phyloP scores from a whole-genome alignment of 2,329 filamentous ascomycete genomes.

The Ascomycota sp. region DNA sequence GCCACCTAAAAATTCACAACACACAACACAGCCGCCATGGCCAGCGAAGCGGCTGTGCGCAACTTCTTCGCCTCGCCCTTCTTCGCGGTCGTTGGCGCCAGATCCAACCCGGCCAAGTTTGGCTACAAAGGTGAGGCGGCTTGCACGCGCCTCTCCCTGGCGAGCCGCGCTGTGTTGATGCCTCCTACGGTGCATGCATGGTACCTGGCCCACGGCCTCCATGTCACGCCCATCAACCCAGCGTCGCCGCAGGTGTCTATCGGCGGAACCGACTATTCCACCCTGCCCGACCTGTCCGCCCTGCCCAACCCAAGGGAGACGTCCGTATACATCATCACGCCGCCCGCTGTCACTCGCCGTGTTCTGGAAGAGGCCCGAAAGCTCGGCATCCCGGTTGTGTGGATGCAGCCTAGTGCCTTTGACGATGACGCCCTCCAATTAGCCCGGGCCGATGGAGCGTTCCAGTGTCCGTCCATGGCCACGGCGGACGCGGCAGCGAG shows the following conservation, averaged over 20 bases:
- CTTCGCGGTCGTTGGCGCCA: conserved; percentile 82
- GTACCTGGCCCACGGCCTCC: conserved; percentile 61
- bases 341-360: conserved; percentile 53
- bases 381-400: conserved; percentile 54
- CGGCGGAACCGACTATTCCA: conserved; percentile 32
- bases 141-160: not conserved
- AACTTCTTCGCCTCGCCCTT: conserved; percentile 61
- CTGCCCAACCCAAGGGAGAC: conserved; percentile 50
- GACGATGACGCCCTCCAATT: conserved; percentile 54
- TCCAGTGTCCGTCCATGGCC: conserved; percentile 46
- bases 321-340: conserved; percentile 71
- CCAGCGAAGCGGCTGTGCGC: conserved; percentile 51
- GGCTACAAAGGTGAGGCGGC: conserved; percentile 69
- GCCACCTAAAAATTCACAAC: too few species aligned
- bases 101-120: conserved; percentile 65
- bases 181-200: conserved; percentile 57
- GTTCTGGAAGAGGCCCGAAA: conserved; percentile 60
- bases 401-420: conserved; percentile 81
- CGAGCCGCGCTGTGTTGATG: not conserved
- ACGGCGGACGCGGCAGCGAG: conserved; percentile 44
- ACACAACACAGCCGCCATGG: too few species aligned
- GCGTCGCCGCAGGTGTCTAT: conserved; percentile 43
- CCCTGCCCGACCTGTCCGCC: conserved; percentile 42
- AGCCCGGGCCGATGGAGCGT: conserved; percentile 38
- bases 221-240: conserved; percentile 72